Evolutionary conservation across 73 alveolate species (phyloP).

Genomic region (Paramecium primaurelia): DNA sequence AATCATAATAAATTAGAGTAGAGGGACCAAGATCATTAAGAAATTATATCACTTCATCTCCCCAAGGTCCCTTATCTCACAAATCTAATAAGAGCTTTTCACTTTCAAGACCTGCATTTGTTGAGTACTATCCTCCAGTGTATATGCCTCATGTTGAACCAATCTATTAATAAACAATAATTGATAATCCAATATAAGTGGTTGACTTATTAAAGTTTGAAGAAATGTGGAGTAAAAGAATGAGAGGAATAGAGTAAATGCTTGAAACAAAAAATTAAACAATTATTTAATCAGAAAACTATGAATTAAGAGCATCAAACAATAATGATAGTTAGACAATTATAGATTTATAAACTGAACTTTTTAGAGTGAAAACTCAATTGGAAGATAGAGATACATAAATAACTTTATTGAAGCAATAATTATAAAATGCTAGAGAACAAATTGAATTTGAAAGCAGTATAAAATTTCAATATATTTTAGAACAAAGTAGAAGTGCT

Average conservation of each 20-base stretch:
- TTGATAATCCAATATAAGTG: background rate
- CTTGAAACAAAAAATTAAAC: background rate
- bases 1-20: background rate
- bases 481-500: background rate
- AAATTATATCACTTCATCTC: background rate
- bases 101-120: background rate
- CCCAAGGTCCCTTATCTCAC: background rate
- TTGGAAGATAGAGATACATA: background rate
- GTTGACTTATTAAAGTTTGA: background rate
- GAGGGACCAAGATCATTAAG: background rate
- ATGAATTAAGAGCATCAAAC: background rate
- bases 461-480: background rate
- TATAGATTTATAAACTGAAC: background rate
- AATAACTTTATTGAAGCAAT: background rate
- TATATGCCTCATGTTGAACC: background rate
- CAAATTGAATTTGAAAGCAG: background rate
- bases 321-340: background rate
- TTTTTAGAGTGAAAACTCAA: background rate
- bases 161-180: background rate
- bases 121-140: background rate
- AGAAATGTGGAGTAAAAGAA: background rate
- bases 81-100: background rate
- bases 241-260: background rate
- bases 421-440: background rate
- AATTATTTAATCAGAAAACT: background rate